A percentile compares a stretch with the other conserved stretches of the same genome.
These are phyloP conservation scores for Suillus subaureus DNA, from an alignment of 768 basidiomycete species.

Conservation along the genomic window DNA sequence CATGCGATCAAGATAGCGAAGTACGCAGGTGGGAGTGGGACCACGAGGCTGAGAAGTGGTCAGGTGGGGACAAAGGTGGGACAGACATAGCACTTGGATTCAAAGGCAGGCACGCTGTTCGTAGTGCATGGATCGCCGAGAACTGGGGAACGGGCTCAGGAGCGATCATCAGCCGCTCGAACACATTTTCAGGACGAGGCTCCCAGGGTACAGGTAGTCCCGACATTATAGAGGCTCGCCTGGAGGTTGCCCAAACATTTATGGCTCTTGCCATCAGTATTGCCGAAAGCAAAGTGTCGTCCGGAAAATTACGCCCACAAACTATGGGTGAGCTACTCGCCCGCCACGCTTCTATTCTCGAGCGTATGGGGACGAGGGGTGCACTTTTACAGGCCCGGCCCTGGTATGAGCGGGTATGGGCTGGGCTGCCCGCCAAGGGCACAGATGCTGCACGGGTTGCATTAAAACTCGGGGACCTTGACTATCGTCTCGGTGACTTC, in stretches of 20 bases:
- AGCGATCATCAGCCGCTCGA: slow-evolving; percentile 40
- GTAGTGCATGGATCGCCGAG: slow-evolving; percentile 73
- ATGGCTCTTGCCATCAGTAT: slow-evolving; percentile 50
- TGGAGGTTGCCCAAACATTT: slow-evolving; percentile 56
- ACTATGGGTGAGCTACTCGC: slow-evolving; percentile 57
- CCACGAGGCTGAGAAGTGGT: slow-evolving; percentile 62
- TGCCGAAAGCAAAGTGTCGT: slow-evolving; percentile 41
- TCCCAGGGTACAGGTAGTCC: slow-evolving; percentile 37
- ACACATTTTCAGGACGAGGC: slow-evolving; percentile 36
- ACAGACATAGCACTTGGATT: slow-evolving; percentile 74
- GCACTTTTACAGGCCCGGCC: slow-evolving; percentile 55
- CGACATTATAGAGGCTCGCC: slow-evolving; percentile 53
- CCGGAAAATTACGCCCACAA: slow-evolving; percentile 46
- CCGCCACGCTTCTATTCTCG: slow-evolving; percentile 58
- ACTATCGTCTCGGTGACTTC: slow-evolving; percentile 52
- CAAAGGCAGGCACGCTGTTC: slow-evolving; percentile 59
- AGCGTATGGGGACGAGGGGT: slow-evolving; percentile 56
- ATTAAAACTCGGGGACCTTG: slow-evolving; percentile 68
- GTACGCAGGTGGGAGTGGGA: slow-evolving; percentile 69
- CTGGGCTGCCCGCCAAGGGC: slow-evolving; percentile 40
- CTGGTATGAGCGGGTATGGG: slow-evolving; percentile 63
- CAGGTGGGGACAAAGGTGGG: slow-evolving; percentile 57
- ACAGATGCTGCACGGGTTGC: slow-evolving; percentile 57
- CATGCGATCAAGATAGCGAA: slow-evolving; percentile 51
- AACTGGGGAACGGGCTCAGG: slow-evolving; percentile 59